Base-by-base conservation (phyloP, 108 stramenopile species). In the Aurantiochytrium sp. region DNA sequence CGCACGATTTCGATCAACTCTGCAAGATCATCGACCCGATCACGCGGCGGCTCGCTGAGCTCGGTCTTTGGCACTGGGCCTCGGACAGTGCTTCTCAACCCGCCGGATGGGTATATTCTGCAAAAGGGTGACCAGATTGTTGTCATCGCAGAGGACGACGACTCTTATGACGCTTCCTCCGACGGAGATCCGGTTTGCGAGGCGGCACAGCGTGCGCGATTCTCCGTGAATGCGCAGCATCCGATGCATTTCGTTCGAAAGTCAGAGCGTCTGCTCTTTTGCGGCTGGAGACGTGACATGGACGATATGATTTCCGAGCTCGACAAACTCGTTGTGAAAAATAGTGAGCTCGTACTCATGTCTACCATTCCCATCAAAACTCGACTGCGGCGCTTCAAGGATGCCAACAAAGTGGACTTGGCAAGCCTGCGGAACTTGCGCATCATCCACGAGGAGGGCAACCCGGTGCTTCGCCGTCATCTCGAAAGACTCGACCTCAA, bases 251-350 rank as follows among this genome's bases (percentile, higher is more conserved):
- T 83, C 23, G 28, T 53, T 12, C 51, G 49, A 12, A 89, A 28
- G 53, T 58, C 88, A 5, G 93, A 93, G 72, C 83, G 91, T 47
- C 87, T 93, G 18, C 71, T 93, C 55, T 93, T 93, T 60, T 91
- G 90, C 44, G 93, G 93, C 55, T 93, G 93, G 93, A 91, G 93
- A 8, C 83, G 93, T 4, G 93, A 93, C 44, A 91, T 93, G 90
- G 92, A 92, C n/a, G 93, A 93, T n/a, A 91, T 93, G 89, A 92
- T 93, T 55, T 29, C 72, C 19, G 88, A 89, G 44, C 90, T 93
- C 19, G 93, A 93, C 59, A 91, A 90, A 49, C 90, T 90, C 57
- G 93, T 93, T 5, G 88, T 51, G 51, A 58, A 90, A 18, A 91
- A 91, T 29, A 87, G 83, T n/a, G 92, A 93, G 59, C 59, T 93